A percentile compares a stretch with the other conserved stretches of the same genome.
Conservation (phyloP, 2,329 filamentous ascomycete species). For the Hymenoscyphus linearis region DNA sequence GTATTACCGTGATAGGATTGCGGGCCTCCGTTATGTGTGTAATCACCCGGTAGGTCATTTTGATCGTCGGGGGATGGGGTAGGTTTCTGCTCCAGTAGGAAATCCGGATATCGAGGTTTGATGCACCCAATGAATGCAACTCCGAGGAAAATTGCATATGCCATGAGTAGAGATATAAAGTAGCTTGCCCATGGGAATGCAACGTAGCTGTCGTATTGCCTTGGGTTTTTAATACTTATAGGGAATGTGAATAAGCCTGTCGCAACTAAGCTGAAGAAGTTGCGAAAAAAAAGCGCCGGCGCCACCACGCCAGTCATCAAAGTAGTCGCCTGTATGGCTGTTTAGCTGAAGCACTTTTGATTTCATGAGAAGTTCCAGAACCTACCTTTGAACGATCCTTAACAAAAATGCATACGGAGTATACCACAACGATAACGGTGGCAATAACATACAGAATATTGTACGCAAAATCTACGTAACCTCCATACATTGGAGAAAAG, state of each 20-base stretch:
- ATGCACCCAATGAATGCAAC: constrained; percentile 3
- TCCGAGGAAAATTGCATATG: background rate
- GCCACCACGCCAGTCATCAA: constrained; percentile 1
- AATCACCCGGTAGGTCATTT: background rate
- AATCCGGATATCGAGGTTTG: background rate
- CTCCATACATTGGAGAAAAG: background rate
- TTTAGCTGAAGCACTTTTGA: background rate
- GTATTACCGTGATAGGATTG: background rate
- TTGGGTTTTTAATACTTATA: no score
- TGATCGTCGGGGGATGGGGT: background rate
- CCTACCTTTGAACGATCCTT: constrained; percentile 4
- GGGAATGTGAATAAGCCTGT: background rate
- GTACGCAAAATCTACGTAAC: background rate
- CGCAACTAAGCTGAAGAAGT: background rate
- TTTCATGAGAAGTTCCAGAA: background rate
- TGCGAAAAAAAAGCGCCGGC: background rate
- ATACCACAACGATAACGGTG: background rate
- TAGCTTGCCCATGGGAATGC: background rate
- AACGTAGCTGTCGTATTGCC: background rate
- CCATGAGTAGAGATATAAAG: background rate
- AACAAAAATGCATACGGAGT: background rate
- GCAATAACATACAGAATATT: background rate
- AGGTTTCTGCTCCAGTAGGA: background rate
- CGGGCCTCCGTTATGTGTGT: background rate
- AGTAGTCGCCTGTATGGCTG: background rate